A percentile compares a stretch with the other conserved stretches of the same genome.
These are phyloP conservation scores for Leishmania turanica DNA, from an alignment of 208 protist genomes.

Conservation along the genomic window DNA sequence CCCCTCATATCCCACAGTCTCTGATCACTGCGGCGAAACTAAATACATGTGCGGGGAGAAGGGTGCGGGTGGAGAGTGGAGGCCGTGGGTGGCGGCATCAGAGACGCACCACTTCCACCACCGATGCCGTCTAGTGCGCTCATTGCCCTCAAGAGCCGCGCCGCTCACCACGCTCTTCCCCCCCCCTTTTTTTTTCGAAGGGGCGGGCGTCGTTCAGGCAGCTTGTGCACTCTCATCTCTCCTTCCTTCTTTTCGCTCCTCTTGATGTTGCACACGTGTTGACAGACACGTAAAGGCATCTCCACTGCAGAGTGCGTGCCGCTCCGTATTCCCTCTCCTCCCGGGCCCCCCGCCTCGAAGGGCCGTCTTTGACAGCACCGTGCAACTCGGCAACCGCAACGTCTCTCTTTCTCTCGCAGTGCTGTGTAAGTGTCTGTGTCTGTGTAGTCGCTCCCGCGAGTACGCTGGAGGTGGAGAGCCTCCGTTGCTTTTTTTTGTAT, in stretches of 20 bases:
- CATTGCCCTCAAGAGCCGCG: not conserved
- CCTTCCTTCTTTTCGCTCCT: not conserved
- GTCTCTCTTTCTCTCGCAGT: not conserved
- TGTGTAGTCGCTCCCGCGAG: not conserved
- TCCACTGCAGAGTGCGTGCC: not conserved
- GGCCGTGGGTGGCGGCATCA: not conserved
- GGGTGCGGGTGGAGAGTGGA: not conserved
- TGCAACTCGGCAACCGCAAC: not conserved
- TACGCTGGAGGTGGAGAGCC: not conserved
- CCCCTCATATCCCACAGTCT: not conserved
- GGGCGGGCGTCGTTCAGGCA: not conserved
- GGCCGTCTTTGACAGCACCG: not conserved
- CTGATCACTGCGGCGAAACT: not conserved
- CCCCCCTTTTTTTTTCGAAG: not conserved
- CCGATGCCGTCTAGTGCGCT: not conserved
- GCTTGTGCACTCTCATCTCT: not conserved
- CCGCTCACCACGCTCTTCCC: not conserved
- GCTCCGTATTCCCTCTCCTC: not conserved
- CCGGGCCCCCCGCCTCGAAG: not conserved
- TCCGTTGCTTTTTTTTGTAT: not conserved
- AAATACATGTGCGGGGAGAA: not conserved
- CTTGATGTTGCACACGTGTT: not conserved
- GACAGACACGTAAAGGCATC: not conserved
- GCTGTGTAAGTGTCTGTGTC: not conserved
- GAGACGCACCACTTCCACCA: not conserved